Evolutionary conservation across 257 asterid species (phyloP).

Genomic region (Fraxinus quadrangulata): DNA sequence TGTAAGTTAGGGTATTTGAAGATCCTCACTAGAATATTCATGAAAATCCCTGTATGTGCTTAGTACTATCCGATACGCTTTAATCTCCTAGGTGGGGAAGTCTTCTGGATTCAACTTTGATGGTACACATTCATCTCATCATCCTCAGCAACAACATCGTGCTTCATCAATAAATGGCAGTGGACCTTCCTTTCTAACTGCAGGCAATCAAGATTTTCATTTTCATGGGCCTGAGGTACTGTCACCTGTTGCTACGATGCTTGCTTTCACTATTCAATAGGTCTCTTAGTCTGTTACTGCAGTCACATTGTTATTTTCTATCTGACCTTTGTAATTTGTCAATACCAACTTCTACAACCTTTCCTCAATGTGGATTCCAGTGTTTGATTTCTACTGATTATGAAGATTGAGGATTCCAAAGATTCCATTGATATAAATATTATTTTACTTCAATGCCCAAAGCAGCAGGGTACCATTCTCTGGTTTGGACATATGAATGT

Average conservation of each 20-base stretch:
- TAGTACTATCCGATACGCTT: conserved; percentile 18
- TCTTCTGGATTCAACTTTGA: conserved; percentile 74
- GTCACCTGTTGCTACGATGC: neutral
- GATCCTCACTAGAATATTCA: conserved; percentile 24
- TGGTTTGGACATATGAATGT: conserved; percentile 37
- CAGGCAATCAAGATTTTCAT: conserved; percentile 74
- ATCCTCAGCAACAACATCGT: conserved; percentile 73
- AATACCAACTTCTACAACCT: neutral
- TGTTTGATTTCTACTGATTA: neutral
- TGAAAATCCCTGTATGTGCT: conserved; percentile 11
- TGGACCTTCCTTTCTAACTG: conserved; percentile 59
- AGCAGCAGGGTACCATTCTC: conserved; percentile 36
- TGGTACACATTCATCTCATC: conserved; percentile 72
- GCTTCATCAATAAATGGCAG: conserved; percentile 64
- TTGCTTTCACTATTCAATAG: neutral
- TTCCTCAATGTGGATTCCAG: conserved; percentile 10
- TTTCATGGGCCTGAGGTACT: conserved; percentile 74
- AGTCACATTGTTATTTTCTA: neutral
- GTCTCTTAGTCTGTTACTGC: neutral
- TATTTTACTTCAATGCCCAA: conserved; percentile 28
- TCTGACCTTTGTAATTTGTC: neutral
- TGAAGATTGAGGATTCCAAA: conserved; percentile 1
- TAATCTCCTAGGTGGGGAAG: conserved; percentile 66
- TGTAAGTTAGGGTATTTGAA: conserved; percentile 47
- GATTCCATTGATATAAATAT: conserved; percentile 16